Conservation (phyloP, 768 basidiomycete species). For the Termitomyces sp. region DNA sequence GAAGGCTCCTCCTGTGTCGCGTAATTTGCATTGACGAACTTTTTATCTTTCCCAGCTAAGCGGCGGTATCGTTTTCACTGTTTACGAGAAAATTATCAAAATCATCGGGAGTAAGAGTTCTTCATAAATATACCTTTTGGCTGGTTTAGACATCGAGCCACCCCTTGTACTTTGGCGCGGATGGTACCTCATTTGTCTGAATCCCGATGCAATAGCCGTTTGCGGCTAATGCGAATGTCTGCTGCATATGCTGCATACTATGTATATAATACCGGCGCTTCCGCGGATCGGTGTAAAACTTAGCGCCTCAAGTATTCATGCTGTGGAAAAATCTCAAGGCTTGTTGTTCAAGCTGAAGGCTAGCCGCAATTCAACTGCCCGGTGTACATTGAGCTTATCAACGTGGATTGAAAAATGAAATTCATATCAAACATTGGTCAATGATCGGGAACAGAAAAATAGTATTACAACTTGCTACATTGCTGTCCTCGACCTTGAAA, state of each 20-base stretch:
- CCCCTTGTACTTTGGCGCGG: background rate
- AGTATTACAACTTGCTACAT: no score
- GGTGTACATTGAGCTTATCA: background rate
- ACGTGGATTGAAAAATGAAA: no score
- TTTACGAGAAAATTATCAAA: conserved; percentile 80
- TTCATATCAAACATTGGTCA: no score
- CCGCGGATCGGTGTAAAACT: background rate
- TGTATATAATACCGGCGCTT: no score
- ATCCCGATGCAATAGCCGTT: background rate
- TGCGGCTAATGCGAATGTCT: background rate
- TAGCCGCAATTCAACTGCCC: background rate
- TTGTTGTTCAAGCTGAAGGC: background rate
- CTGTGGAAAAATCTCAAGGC: no score
- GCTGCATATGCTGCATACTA: no score
- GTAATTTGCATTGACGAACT: background rate
- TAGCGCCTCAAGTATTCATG: no score
- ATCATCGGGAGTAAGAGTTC: conserved; percentile 21
- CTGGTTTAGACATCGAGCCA: background rate
- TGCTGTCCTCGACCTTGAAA: no score
- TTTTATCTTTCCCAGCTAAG: conserved; percentile 64
- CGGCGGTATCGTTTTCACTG: conserved; percentile 89
- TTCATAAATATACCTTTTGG: background rate
- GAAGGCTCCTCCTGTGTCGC: conserved; percentile 20
- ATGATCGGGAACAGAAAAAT: no score
- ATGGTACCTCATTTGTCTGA: background rate